A percentile compares a stretch with the other conserved stretches of the same genome.
These are phyloP conservation scores for Takakia lepidozioides DNA, from an alignment of 225 moss, liverwort and hornwort species.

Conservation along the genomic window DNA sequence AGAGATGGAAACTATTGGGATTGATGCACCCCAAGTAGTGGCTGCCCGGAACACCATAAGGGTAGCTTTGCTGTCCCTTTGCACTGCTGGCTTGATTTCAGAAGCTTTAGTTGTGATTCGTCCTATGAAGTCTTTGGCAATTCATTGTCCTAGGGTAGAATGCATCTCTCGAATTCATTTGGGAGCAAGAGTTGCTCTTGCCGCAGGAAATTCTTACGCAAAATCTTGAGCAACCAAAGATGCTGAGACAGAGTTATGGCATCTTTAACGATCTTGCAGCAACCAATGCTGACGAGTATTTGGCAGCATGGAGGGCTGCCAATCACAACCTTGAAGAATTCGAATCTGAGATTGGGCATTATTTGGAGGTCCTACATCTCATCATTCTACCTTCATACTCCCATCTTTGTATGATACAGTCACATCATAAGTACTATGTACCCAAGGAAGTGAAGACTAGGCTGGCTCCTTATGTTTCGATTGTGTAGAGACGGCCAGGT, in stretches of 20 bases:
- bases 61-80: conserved; percentile 17
- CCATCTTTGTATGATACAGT: no score
- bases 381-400: no score
- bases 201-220: conserved; percentile 51
- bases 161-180: background rate
- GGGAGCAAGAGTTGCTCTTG: background rate
- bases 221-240: conserved; percentile 41
- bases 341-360: conserved; percentile 45
- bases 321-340: conserved; percentile 41
- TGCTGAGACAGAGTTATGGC: conserved; percentile 30
- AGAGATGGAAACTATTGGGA: conserved; percentile 24
- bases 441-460: no score
- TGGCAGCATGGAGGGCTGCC: conserved; percentile 19
- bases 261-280: conserved; percentile 30
- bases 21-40: conserved; percentile 24
- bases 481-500: no score
- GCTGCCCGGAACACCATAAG: conserved; percentile 29
- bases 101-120: no score
- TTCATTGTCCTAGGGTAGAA: no score
- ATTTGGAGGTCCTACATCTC: conserved; percentile 29
- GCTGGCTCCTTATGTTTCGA: no score
- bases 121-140: no score
- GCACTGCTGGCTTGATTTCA: no score
- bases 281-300: conserved; percentile 25
- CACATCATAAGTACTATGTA: no score